Evolutionary conservation across 257 asterid genomes (phyloP).

Genomic region (Solanum etuberosum): DNA sequence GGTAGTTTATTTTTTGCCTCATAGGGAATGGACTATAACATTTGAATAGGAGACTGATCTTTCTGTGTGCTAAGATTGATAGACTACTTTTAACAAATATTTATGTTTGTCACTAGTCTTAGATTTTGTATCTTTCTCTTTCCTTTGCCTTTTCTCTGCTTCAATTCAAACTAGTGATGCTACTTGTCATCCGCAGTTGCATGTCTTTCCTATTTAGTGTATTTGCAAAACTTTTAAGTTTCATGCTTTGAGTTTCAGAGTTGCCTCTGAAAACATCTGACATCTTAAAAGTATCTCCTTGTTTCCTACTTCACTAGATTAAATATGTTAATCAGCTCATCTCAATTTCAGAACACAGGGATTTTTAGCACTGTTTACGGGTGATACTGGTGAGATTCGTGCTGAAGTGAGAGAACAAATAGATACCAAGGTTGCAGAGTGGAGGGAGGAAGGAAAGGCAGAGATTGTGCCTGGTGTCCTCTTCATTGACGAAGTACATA

Average conservation of each 20-base stretch:
- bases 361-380: constrained; percentile 80
- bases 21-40: background rate
- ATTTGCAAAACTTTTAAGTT: background rate
- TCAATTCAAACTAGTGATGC: background rate
- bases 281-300: background rate
- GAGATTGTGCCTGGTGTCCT: constrained; percentile 94
- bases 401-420: constrained; percentile 95
- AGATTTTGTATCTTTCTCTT: background rate
- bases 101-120: background rate
- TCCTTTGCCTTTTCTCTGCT: background rate
- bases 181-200: background rate
- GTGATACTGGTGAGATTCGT: constrained; percentile 91
- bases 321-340: background rate
- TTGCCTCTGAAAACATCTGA: background rate
- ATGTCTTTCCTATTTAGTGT: background rate
- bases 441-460: constrained; percentile 99
- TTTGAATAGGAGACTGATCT: background rate
- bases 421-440: constrained; percentile 94
- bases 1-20: background rate
- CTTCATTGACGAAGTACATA: constrained; percentile 97
- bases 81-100: background rate
- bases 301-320: background rate
- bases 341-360: constrained; percentile 73
- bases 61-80: background rate
- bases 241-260: background rate